phyloP scores from a whole-genome alignment of 2,329 filamentous ascomycete species.

The Xylaria sp. region DNA sequence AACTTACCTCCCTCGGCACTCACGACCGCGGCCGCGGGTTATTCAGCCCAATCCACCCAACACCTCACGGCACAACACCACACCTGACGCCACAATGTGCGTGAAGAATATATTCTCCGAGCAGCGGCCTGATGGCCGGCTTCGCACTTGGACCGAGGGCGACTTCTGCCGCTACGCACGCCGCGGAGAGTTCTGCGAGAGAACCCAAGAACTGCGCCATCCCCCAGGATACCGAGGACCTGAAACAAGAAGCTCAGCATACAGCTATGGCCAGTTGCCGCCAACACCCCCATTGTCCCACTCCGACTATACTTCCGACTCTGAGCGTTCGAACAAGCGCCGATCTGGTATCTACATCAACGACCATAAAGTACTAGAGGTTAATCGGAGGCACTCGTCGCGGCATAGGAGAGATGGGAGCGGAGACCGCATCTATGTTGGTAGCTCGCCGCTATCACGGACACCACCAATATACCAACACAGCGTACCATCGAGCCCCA shows the following conservation, averaged over 20 bases:
- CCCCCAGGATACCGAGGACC: conserved; percentile 51
- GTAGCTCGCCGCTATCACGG: conserved; percentile 57
- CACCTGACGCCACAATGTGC: conserved; percentile 58
- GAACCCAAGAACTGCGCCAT: conserved; percentile 55
- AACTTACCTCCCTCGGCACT: conserved; percentile 24
- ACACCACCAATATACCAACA: conserved; percentile 59
- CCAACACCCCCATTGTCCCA: conserved; percentile 54
- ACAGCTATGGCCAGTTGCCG: conserved; percentile 52
- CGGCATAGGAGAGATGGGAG: conserved; percentile 47
- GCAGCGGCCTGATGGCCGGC: conserved; percentile 58
- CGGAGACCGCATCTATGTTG: conserved; percentile 58
- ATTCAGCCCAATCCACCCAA: conserved; percentile 42
- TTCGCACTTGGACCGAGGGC: conserved; percentile 49
- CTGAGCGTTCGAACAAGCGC: conserved; percentile 47
- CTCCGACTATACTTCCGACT: conserved; percentile 47
- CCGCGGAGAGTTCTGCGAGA: conserved; percentile 55
- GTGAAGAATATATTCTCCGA: conserved; percentile 59
- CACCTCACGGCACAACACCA: conserved; percentile 43
- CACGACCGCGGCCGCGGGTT: conserved; percentile 38
- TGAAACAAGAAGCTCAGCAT: conserved; percentile 49
- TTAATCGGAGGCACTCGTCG: conserved; percentile 47
- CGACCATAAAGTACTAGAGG: conserved; percentile 51
- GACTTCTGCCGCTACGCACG: conserved; percentile 54
- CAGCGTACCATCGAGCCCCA: conserved; percentile 55
- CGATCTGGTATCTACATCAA: conserved; percentile 53